Conservation (phyloP, 2,329 filamentous ascomycete genomes). For the Laburnicola sp. region DNA sequence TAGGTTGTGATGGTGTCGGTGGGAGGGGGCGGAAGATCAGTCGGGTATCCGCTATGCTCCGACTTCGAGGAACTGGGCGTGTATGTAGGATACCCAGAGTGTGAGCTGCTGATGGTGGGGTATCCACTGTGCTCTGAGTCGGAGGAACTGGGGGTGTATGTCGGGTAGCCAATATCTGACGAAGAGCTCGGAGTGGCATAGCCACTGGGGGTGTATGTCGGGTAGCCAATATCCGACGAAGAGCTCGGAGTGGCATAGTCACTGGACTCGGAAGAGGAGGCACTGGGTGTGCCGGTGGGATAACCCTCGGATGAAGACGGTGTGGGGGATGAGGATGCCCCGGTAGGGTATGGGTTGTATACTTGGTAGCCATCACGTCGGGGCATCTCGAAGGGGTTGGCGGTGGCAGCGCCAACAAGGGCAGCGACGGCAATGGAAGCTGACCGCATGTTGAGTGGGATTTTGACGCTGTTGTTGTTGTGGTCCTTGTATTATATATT, state of each 20-base stretch:
- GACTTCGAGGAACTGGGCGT: not conserved
- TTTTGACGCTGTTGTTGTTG: constrained; percentile 10
- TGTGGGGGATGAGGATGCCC: constrained; percentile 3
- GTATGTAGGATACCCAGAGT: not conserved
- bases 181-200: constrained; percentile 1
- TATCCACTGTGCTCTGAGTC: not conserved
- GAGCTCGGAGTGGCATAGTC: not conserved
- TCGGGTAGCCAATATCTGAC: constrained; percentile 2
- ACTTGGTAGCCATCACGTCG: constrained; percentile 20
- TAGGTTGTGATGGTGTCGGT: constrained; percentile 35
- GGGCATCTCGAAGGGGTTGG: constrained; percentile 29
- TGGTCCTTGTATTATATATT: constrained; percentile 23
- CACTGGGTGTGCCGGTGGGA: not conserved
- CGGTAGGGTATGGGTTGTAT: constrained; percentile 23
- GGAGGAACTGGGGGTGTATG: constrained; percentile 12
- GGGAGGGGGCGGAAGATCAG: constrained; percentile 11
- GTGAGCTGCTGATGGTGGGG: not conserved
- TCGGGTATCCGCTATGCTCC: not conserved
- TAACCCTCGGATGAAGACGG: constrained; percentile 3
- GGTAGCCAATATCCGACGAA: not conserved
- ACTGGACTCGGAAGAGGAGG: constrained; percentile 1
- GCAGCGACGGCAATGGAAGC: constrained; percentile 36
- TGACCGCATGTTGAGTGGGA: constrained; percentile 35
- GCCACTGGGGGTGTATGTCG: constrained; percentile 4
- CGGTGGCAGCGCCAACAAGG: constrained; percentile 35